Evolutionary conservation across 345 rosid genomes (phyloP), one percentile per base, ranked within the genome.

Genomic region (Lagerstroemia speciosa): DNA sequence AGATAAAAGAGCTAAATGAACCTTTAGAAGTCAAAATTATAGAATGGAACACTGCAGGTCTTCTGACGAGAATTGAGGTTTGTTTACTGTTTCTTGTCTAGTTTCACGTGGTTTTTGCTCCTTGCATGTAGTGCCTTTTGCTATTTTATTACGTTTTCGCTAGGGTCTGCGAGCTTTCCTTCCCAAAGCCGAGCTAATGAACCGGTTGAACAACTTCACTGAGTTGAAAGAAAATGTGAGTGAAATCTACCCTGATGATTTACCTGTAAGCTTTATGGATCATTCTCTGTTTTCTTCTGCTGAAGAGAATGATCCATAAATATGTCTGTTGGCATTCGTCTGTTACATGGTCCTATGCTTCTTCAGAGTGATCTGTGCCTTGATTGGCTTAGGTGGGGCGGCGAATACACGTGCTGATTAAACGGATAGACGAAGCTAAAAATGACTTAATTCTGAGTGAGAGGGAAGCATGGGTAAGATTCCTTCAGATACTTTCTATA

Each of bases 1-100:
- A 89, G 98, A 90, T 93, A 67, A 90, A 87, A 76, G 87, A 89
- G 64, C 80, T 93, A 41, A 81, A 86, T 74, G 89, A 89, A 71
- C 94, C 98, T 64, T 78, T 90, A 63, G 89, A 91, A 82, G 91
- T 90, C 58, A 81, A 83, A 78, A 82, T 93, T 57, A 84, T 84
- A 31, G 91, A 91, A 80, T 91, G 98, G 98, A 89, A 89, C 71
- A 87, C 97, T 16, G 97, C 94, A 30, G 98, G 97, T 5, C 88
- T 89, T 48, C 85, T 93, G 31, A 85, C 98, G 4, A 74, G 98
- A 74, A 85, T 93, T 67, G 98, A 93, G 94, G 97, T 92, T 69
- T 26, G 72, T 40, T 22, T 57, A 5, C 5, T 43, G 29, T 62
- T n/a, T 34, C 45, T 72, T 46, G 20, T 67, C 58, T 46, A 27